A percentile compares a stretch with the other conserved stretches of the same genome.
These are phyloP conservation scores for Xylariaceae sp. DNA, from an alignment of 2,329 filamentous ascomycete species.

Conservation along the genomic window DNA sequence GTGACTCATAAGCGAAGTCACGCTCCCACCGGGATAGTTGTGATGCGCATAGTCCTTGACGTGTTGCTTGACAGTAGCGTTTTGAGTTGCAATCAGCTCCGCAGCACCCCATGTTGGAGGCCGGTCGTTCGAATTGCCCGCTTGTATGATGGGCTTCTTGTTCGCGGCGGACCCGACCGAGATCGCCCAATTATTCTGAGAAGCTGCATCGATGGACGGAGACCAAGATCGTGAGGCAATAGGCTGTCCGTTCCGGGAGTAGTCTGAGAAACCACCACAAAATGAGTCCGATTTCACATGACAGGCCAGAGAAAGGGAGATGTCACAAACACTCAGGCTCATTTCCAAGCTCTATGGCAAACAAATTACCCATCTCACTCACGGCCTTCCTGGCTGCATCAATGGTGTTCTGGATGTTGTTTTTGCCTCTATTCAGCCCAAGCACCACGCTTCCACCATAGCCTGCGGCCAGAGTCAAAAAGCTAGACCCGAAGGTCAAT, in stretches of 20 bases:
- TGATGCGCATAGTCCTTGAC: slow-evolving; percentile 41
- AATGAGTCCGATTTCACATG: slow-evolving; percentile 4
- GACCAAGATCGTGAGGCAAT: slow-evolving; percentile 34
- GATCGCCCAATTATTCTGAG: slow-evolving; percentile 35
- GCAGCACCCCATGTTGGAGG: slow-evolving; percentile 34
- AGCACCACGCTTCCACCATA: slow-evolving; percentile 48
- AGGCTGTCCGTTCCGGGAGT: slow-evolving; percentile 30
- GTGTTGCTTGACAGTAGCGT: slow-evolving; percentile 32
- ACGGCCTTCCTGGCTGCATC: slow-evolving; percentile 43
- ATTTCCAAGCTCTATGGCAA: slow-evolving; percentile 53
- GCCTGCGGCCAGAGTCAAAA: slow-evolving; percentile 43
- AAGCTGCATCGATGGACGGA: slow-evolving; percentile 32
- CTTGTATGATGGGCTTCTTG: slow-evolving; percentile 33
- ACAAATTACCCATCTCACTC: slow-evolving; percentile 41
- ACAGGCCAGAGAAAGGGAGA: neutral
- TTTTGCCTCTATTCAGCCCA: slow-evolving; percentile 49
- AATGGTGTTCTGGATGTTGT: slow-evolving; percentile 51
- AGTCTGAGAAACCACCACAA: slow-evolving; percentile 24
- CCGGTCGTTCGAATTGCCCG: slow-evolving; percentile 34
- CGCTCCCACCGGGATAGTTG: slow-evolving; percentile 43
- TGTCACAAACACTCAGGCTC: slow-evolving; percentile 45
- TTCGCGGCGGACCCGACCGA: slow-evolving; percentile 31
- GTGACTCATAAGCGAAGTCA: slow-evolving; percentile 42
- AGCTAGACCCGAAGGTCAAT: slow-evolving; percentile 49
- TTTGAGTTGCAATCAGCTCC: slow-evolving; percentile 34